Percentiles rank a stretch among this genome's conserved stretches.
These are phyloP conservation scores for Domatiomyces globalis DNA, from an alignment of 2,329 filamentous ascomycete genomes.

Conservation along the genomic window DNA sequence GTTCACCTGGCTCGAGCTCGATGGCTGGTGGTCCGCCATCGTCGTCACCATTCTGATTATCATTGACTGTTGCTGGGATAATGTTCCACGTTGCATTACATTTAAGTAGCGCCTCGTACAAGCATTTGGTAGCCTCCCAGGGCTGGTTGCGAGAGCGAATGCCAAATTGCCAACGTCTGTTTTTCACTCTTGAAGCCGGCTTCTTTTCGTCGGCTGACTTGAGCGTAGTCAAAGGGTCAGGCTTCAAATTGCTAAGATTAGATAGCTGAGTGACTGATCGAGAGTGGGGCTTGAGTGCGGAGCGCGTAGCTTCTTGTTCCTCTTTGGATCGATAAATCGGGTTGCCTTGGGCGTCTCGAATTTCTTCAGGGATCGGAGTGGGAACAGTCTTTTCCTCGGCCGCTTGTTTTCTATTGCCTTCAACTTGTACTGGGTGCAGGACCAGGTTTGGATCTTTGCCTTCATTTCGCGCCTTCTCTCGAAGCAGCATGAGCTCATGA, in stretches of 20 bases:
- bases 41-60: constrained; percentile 14
- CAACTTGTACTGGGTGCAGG: constrained; percentile 9
- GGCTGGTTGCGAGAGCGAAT: constrained; percentile 89
- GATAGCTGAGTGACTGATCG: constrained; percentile 57
- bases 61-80: constrained; percentile 23
- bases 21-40: constrained; percentile 18
- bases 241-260: constrained; percentile 42
- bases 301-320: constrained; percentile 67
- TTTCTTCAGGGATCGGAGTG: constrained; percentile 18
- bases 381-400: constrained; percentile 2
- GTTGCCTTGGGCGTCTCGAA: constrained; percentile 16
- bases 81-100: constrained; percentile 80
- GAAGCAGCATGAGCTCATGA: constrained; percentile 66
- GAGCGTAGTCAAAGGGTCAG: constrained; percentile 40
- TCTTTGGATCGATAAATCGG: constrained; percentile 34
- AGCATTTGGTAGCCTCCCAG: constrained; percentile 84
- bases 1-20: constrained; percentile 21
- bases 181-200: constrained; percentile 39
- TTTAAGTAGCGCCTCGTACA: constrained; percentile 80
- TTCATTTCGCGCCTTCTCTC: constrained; percentile 36
- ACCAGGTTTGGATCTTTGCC: constrained; percentile 18
- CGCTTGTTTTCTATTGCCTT: constrained; percentile 7
- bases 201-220: constrained; percentile 36
- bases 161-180: constrained; percentile 93
- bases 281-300: constrained; percentile 73